Evolutionary conservation across 192 early-diverging fungal species (phyloP), one percentile per base, ranked within the genome.

Genomic region (Dispira parvispora): DNA sequence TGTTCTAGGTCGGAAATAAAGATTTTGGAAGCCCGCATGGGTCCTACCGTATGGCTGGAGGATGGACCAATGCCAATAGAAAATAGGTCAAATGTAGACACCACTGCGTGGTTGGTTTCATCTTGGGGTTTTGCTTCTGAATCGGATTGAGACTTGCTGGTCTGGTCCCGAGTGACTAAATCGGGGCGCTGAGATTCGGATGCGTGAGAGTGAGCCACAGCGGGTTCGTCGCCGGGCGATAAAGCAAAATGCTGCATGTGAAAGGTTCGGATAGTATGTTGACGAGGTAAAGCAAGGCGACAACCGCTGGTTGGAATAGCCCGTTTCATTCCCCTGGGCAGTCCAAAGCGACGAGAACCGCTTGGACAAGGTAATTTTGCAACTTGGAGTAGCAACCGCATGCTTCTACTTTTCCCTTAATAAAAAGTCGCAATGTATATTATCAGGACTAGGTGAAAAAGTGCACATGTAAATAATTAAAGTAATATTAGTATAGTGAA

Each of bases 1-100:
- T 82, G 73, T 58, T 83, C 81, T 26, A 94, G 69, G 62, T 97
- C 94, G 62, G 84, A 79, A 27, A 92, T 80, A 78, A 97, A 97
- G 56, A 92, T 92, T 70, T 88, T 90, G 26, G 92, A 89, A 11
- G 94, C 92, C 26, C 94, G 83, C 94, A 97, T 97, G 14, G 94
- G 94, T n/a, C 94, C 94, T 25, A 97, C 91, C 1, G 87, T 88
- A 66, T 91, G 85, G 63, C 87, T 80, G 62, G 88, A 90, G n/a
- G 86, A 88, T 3, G 94, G 94, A 0, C 94, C 94, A 43, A 97
- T 84, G 26, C 94, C 94, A 65, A 97, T 94, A 14, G 89, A 92
- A 61, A 94, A 94, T 63, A 97, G 71, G 75, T 97, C 92, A 76
- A 97, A 97, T 0, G 88, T 90, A 58, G 86, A 88, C 27, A 96